Base-by-base conservation (phyloP, 441 rosid species). In the Gossypium gossypioides region DNA sequence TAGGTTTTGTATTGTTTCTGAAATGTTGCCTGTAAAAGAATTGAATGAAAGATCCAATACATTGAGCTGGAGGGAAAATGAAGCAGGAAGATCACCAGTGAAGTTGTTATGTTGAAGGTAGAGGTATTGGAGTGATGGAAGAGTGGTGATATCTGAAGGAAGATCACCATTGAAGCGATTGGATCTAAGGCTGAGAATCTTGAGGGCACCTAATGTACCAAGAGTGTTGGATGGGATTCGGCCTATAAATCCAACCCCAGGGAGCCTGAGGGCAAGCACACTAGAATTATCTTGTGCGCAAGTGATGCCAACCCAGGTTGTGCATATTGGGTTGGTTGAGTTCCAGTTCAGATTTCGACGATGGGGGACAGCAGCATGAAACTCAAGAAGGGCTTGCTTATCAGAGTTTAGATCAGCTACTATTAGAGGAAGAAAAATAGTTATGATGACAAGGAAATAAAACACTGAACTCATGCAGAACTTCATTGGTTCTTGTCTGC, bases 91-190 rank as follows among this genome's bases (percentile, higher is more conserved):
- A 42, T 79, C 75, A 59, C 91, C 90, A 48, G 94, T 84, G 77
- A 89, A 83, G 81, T 89, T 85, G 81, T 87, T 89, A 69, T 77
- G 88, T 75, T 89, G 94, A 78, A 89, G 88, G 77, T 58, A 87
- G 75, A 89, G 83, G 76, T 76, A 65, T 18, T 68, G 85, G 57
- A 89, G 84, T 72, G 88, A 87, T 72, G 85, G 86, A 37, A 89
- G 83, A 60, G 85, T 79, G 65, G 81, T 21, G 52, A 87, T 76
- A 69, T 89, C 91, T 18, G 86, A 83, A 78, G 94, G 94, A 79
- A 89, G 88, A 73, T 73, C 54, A 60, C 91, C 90, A 37, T 64
- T 81, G 46, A 89, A 81, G 66, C 77, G 81, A 80, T 89, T 89
- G 66, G 89, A 87, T 54, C 91, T 79, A 78, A 89, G 83, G 82